Evolutionary conservation across 78 protist genomes (phyloP).

Genomic region (Speleostelium caveatum): DNA sequence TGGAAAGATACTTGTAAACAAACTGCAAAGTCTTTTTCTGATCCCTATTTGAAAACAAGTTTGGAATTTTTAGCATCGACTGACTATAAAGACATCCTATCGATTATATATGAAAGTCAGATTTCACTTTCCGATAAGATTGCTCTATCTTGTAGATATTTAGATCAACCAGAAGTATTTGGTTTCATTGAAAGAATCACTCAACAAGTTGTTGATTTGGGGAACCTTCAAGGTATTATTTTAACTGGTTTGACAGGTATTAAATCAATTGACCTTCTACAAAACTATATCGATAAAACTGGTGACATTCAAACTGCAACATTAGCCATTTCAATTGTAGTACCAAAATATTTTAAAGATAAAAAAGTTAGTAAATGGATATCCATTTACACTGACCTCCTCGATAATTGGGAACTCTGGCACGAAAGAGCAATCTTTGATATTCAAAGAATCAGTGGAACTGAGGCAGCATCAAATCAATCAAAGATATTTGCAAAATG

Average conservation of each 20-base stretch:
- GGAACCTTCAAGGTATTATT: constrained; percentile 68
- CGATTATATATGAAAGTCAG: constrained; percentile 37
- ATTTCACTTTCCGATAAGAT: constrained; percentile 70
- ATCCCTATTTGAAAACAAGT: constrained; percentile 80
- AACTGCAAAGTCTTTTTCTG: constrained; percentile 24
- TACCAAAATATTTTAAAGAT: constrained; percentile 48
- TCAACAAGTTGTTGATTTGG: neutral
- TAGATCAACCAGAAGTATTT: constrained; percentile 39
- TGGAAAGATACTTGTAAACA: constrained; percentile 70
- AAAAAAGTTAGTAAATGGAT: constrained; percentile 58
- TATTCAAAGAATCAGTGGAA: constrained; percentile 33
- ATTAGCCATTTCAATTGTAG: constrained; percentile 29
- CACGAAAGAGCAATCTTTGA: constrained; percentile 89
- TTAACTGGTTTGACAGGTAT: constrained; percentile 84
- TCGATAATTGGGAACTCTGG: constrained; percentile 91
- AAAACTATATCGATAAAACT: constrained; percentile 86
- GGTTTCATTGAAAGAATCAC: constrained; percentile 40
- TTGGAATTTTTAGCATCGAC: constrained; percentile 46
- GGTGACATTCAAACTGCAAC: constrained; percentile 90
- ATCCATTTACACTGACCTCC: constrained; percentile 84
- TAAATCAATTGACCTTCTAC: constrained; percentile 75
- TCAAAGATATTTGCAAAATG: constrained; percentile 78
- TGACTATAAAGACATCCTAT: constrained; percentile 12
- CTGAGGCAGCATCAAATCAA: neutral
- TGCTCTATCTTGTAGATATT: constrained; percentile 83